Percentiles rank a stretch among this genome's conserved stretches.
Evolutionary conservation across 1,139 yeast species (phyloP).

Genomic region (Sugiyamaella paludigena): DNA sequence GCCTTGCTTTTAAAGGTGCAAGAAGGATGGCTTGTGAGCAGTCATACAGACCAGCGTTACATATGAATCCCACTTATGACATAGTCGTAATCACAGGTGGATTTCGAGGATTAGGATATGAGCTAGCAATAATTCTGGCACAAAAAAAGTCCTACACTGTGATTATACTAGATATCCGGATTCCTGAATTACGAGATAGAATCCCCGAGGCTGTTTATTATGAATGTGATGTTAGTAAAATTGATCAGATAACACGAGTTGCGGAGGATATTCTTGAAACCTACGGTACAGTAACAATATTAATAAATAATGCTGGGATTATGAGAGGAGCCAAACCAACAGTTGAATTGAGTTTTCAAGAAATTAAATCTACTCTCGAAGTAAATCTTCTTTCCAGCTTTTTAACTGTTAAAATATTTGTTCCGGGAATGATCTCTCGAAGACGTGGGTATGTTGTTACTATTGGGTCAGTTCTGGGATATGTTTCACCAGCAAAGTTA

Average conservation of each 20-base stretch:
- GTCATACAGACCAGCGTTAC: slow-evolving; percentile 5
- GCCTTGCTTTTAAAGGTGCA: not conserved
- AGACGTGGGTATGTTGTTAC: slow-evolving; percentile 76
- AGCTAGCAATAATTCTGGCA: slow-evolving; percentile 50
- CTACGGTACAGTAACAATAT: slow-evolving; percentile 60
- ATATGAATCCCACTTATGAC: slow-evolving; percentile 31
- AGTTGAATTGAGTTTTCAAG: slow-evolving; percentile 53
- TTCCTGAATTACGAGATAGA: slow-evolving; percentile 42
- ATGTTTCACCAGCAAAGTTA: slow-evolving; percentile 76
- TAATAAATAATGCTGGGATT: slow-evolving; percentile 84
- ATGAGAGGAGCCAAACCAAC: slow-evolving; percentile 51
- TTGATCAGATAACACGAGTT: slow-evolving; percentile 15
- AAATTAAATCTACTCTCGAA: slow-evolving; percentile 58
- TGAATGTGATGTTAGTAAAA: slow-evolving; percentile 65
- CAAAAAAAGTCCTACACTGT: slow-evolving; percentile 43
- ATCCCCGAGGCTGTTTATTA: slow-evolving; percentile 52
- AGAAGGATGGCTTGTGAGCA: not conserved
- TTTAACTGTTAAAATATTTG: slow-evolving; percentile 62
- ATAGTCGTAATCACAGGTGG: slow-evolving; percentile 85
- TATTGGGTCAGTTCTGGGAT: slow-evolving; percentile 79
- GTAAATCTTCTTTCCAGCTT: slow-evolving; percentile 71
- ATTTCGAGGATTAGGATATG: slow-evolving; percentile 67
- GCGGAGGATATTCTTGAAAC: slow-evolving; percentile 38
- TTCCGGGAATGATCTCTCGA: slow-evolving; percentile 66
- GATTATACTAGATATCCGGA: slow-evolving; percentile 59